Conservation (phyloP, 192 early-diverging fungal species). For the Globomyces pollinis-pini region DNA sequence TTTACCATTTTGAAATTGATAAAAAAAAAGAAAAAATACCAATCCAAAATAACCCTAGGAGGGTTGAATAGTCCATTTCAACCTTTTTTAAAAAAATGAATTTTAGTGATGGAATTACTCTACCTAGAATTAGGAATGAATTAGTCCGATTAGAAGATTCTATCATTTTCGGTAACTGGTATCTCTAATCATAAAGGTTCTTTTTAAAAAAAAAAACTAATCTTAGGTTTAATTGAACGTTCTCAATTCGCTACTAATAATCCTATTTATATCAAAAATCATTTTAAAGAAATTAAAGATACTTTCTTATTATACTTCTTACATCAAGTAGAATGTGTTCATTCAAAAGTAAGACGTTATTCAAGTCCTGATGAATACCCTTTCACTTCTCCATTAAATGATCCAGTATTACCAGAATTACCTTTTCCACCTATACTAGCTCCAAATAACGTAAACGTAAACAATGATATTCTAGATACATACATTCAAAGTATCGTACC, state of each 20-base stretch:
- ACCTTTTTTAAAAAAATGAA: neutral
- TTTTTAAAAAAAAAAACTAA: too few species aligned
- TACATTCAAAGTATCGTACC: conserved; percentile 76
- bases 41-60: too few species aligned
- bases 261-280: conserved; percentile 64
- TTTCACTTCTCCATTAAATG: conserved; percentile 72
- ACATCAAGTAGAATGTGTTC: conserved; percentile 84
- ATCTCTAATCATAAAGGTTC: too few species aligned
- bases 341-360: conserved; percentile 79
- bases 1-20: neutral
- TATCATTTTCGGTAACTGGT: conserved; percentile 90
- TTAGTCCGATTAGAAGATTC: conserved; percentile 94
- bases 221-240: conserved; percentile 91
- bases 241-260: conserved; percentile 83
- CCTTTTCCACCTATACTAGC: conserved; percentile 60
- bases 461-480: conserved; percentile 70
- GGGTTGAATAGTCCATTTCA: too few species aligned
- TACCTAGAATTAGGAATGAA: conserved; percentile 36
- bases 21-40: neutral
- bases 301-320: conserved; percentile 89
- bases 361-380: conserved; percentile 93
- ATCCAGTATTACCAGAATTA: conserved; percentile 78
- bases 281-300: conserved; percentile 57
- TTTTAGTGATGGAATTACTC: conserved; percentile 16
- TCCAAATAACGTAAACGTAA: conserved; percentile 79